Percentiles rank a stretch among this genome's conserved stretches.
Evolutionary conservation across 164 flowering plant species (phyloP).

Genomic region (Houttuynia cordata): DNA sequence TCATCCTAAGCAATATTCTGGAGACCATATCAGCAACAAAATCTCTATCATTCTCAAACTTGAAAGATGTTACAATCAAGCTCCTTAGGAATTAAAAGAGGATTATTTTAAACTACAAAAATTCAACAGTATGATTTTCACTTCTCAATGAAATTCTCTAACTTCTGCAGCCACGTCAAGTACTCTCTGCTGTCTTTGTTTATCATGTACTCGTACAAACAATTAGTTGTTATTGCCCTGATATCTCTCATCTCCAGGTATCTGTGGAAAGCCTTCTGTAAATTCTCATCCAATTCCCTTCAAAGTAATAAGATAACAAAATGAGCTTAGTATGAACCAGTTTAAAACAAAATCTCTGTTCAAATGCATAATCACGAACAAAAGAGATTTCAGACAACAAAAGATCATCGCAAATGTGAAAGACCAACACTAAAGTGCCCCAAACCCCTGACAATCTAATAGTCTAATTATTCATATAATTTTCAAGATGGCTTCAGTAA

Average conservation of each 20-base stretch:
- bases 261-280: slow-evolving; percentile 80
- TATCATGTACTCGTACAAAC: slow-evolving; percentile 84
- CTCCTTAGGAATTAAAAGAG: neutral
- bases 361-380: too few species aligned
- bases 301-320: slow-evolving; percentile 3
- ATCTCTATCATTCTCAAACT: neutral
- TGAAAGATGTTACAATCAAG: neutral
- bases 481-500: too few species aligned
- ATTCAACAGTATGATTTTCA: slow-evolving; percentile 6
- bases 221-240: slow-evolving; percentile 63
- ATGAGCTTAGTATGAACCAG: neutral
- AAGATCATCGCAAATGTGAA: too few species aligned
- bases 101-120: neutral
- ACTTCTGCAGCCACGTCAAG: slow-evolving; percentile 60
- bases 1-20: neutral
- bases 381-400: too few species aligned
- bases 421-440: too few species aligned
- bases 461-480: too few species aligned
- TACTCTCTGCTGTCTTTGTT: slow-evolving; percentile 78
- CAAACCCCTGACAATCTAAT: too few species aligned
- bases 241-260: slow-evolving; percentile 87
- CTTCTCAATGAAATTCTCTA: slow-evolving; percentile 59
- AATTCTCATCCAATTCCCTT: slow-evolving; percentile 94
- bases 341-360: neutral
- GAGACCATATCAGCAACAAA: neutral